A percentile compares a stretch with the other conserved stretches of the same genome.
phyloP scores from a whole-genome alignment of 495 filamentous ascomycete genomes.

The Lophiotrema nucula region DNA sequence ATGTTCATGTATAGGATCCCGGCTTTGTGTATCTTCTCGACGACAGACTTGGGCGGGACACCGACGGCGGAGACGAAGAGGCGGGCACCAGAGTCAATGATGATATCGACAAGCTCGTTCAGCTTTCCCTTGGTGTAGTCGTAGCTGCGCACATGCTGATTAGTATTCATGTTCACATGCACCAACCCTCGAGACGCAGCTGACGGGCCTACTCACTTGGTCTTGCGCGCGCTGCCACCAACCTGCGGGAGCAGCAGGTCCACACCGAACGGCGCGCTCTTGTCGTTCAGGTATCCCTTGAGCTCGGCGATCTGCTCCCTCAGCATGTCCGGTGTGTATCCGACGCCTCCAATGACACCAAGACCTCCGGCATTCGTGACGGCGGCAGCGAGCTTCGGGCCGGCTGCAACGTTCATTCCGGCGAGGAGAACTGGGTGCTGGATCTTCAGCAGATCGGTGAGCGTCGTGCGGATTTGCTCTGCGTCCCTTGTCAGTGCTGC shows the following conservation, averaged over 20 bases:
- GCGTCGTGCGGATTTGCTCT: constrained; percentile 84
- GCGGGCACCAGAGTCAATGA: constrained; percentile 85
- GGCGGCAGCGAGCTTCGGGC: constrained; percentile 92
- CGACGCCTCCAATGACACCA: constrained; percentile 93
- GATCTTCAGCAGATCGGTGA: constrained; percentile 95
- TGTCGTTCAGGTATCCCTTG: constrained; percentile 84
- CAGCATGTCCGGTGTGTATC: constrained; percentile 96
- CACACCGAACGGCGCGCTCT: constrained; percentile 98
- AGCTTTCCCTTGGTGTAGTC: constrained; percentile 99
- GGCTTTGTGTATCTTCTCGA: constrained; percentile 81
- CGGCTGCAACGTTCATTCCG: constrained; percentile 98
- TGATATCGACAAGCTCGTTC: constrained; percentile 81
- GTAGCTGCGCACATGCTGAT: constrained; percentile 55
- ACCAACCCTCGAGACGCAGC: not conserved
- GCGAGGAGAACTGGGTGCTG: constrained; percentile 94
- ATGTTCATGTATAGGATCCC: constrained; percentile 99
- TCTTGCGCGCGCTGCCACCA: constrained; percentile 88
- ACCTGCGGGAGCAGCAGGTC: constrained; percentile 94
- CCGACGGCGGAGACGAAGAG: constrained; percentile 97
- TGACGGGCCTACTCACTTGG: constrained; percentile 62
- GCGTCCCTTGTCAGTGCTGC: constrained; percentile 15
- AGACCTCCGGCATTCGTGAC: constrained; percentile 96
- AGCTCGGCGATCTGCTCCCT: constrained; percentile 91
- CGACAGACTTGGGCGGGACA: constrained; percentile 82
- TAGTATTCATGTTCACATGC: constrained; percentile 10